These are phyloP conservation scores for Carex arenaria DNA, from an alignment of 202 grass and related monocot species.

Conservation along the genomic window DNA sequence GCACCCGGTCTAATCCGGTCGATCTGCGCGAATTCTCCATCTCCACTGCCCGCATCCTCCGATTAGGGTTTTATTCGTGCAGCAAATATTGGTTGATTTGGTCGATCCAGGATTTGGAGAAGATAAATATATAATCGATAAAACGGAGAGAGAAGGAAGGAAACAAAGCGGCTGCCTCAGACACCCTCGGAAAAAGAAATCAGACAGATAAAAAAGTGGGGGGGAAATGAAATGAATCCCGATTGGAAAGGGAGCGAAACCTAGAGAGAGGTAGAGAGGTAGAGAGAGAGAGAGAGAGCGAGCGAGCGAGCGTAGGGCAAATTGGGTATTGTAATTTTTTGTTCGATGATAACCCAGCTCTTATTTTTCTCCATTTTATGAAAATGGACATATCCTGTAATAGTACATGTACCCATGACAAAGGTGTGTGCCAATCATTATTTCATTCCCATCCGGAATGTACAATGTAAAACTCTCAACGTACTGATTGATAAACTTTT, in stretches of 20 bases:
- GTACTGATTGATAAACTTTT: too few species aligned
- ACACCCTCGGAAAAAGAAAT: not conserved
- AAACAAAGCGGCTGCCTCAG: not conserved
- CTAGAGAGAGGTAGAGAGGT: not conserved
- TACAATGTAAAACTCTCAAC: not conserved
- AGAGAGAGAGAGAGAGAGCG: not conserved
- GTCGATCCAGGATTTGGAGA: constrained; percentile 20
- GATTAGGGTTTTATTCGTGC: constrained; percentile 24
- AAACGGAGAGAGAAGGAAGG: not conserved
- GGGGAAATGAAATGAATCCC: constrained; percentile 7
- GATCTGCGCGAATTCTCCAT: constrained; percentile 86
- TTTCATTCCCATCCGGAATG: not conserved
- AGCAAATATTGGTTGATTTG: not conserved
- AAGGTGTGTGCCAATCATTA: not conserved
- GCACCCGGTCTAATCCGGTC: constrained; percentile 26
- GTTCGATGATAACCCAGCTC: not conserved
- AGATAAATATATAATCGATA: not conserved
- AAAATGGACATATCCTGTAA: not conserved
- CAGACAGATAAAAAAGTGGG: not conserved
- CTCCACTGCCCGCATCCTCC: constrained; percentile 36
- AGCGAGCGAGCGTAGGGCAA: not conserved
- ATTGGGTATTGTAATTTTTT: not conserved
- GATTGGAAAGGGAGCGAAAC: constrained; percentile 25
- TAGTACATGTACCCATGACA: not conserved
- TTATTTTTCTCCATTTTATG: not conserved